Conservation (phyloP, 2,329 filamentous ascomycete species). For the Trichophyton verrucosum region DNA sequence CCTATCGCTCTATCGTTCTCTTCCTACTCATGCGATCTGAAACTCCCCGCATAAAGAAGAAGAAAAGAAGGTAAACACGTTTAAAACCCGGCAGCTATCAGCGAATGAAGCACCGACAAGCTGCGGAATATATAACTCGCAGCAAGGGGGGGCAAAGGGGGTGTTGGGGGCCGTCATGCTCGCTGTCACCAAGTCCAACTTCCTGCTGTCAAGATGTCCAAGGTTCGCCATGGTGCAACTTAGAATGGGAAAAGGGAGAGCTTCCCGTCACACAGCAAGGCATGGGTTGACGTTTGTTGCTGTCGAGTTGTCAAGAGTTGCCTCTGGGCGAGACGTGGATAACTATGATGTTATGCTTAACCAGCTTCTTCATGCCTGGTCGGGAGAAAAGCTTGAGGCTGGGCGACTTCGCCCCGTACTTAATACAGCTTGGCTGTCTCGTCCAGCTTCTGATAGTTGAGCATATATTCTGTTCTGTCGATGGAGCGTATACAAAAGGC, state of each 20-base stretch:
- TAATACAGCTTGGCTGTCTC: background rate
- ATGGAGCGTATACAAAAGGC: background rate
- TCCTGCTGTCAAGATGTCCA: background rate
- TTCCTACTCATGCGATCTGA: background rate
- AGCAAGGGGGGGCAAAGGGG: background rate
- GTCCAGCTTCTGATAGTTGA: background rate
- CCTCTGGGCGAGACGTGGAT: background rate
- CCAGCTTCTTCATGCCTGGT: background rate
- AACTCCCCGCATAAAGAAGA: background rate
- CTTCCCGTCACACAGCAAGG: slow-evolving; percentile 60
- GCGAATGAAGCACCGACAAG: background rate
- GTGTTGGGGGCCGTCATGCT: background rate
- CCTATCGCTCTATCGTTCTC: background rate
- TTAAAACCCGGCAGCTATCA: background rate
- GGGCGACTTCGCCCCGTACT: background rate
- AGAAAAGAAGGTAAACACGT: background rate
- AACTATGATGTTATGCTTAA: background rate
- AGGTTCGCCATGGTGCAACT: slow-evolving; percentile 46
- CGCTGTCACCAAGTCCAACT: background rate
- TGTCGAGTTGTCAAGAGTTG: background rate
- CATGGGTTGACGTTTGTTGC: background rate
- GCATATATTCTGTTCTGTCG: too few species aligned
- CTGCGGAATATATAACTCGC: background rate
- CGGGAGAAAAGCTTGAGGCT: background rate
- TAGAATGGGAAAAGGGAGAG: slow-evolving; percentile 41